Conservation (phyloP, 208 protist genomes). For the Crithidia brevicula region DNA sequence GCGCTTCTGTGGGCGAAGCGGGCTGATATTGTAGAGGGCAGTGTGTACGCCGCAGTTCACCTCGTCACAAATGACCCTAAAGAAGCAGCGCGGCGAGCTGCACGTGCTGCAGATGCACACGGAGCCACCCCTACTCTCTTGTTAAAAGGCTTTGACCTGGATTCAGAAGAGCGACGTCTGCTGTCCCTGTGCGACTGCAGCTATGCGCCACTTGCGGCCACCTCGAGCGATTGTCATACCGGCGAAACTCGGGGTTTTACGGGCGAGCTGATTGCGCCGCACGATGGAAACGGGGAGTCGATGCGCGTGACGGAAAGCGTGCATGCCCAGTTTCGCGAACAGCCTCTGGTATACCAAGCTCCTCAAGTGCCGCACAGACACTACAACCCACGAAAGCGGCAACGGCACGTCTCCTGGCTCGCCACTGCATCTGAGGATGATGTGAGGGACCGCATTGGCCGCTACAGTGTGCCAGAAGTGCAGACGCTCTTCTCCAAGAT, state of each 20-base stretch:
- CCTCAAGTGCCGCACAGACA: slow-evolving; percentile 70
- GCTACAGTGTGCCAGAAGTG: slow-evolving; percentile 57
- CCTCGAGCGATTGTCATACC: too few species aligned
- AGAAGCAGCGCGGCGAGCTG: slow-evolving; percentile 35
- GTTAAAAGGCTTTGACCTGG: slow-evolving; percentile 48
- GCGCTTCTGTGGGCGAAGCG: slow-evolving; percentile 71
- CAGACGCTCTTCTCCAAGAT: slow-evolving; percentile 58
- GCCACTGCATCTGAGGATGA: slow-evolving; percentile 41
- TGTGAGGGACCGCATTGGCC: slow-evolving; percentile 27
- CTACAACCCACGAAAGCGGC: slow-evolving; percentile 53
- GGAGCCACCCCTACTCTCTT: slow-evolving; percentile 24
- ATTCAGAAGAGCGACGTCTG: slow-evolving; percentile 31
- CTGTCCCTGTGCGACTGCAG: slow-evolving; percentile 12
- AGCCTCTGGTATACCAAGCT: slow-evolving; percentile 31
- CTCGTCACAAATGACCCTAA: slow-evolving; percentile 38
- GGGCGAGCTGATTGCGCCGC: not conserved
- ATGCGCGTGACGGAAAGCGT: slow-evolving; percentile 40
- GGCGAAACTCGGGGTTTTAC: too few species aligned
- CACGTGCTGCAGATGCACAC: slow-evolving; percentile 13
- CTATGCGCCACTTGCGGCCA: not conserved
- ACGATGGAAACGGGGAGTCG: not conserved
- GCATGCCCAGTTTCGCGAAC: slow-evolving; percentile 25
- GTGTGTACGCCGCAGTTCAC: slow-evolving; percentile 38
- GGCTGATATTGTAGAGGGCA: slow-evolving; percentile 43
- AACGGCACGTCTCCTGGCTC: slow-evolving; percentile 41